phyloP scores from a whole-genome alignment of 345 rosid species.

The Geranium rotundifolium region DNA sequence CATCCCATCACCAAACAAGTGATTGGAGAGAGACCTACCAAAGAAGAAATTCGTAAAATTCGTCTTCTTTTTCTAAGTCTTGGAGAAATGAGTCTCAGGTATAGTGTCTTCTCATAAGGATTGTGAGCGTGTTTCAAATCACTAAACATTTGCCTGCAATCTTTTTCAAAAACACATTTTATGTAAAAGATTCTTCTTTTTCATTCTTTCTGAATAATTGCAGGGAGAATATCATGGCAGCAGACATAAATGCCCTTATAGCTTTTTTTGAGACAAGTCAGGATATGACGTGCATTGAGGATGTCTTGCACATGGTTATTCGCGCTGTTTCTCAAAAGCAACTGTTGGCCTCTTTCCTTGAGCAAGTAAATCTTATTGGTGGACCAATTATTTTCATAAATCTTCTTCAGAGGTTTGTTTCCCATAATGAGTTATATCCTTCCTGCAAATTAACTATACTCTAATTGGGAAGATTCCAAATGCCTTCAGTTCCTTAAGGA shows the following conservation, averaged over 20 bases:
- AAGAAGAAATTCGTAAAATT: constrained; percentile 78
- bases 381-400: constrained; percentile 81
- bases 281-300: constrained; percentile 88
- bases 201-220: constrained; percentile 14
- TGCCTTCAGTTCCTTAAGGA: not conserved
- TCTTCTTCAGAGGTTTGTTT: constrained; percentile 71
- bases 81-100: constrained; percentile 98
- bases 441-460: not conserved
- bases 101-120: constrained; percentile 5
- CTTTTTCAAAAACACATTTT: not conserved
- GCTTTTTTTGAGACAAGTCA: constrained; percentile 83
- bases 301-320: constrained; percentile 81
- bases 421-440: not conserved
- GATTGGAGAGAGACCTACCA: constrained; percentile 66
- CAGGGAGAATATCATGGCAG: constrained; percentile 64
- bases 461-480: not conserved
- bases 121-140: not conserved
- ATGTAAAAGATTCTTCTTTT: not conserved
- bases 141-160: not conserved
- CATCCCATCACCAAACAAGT: constrained; percentile 48
- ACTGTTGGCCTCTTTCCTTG: constrained; percentile 66
- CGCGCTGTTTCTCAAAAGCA: constrained; percentile 72
- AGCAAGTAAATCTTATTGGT: constrained; percentile 74
- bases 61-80: constrained; percentile 91
- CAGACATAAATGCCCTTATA: constrained; percentile 61